Conservation (phyloP, 352 stramenopile genomes). For the Paralagenidium karlingii region DNA sequence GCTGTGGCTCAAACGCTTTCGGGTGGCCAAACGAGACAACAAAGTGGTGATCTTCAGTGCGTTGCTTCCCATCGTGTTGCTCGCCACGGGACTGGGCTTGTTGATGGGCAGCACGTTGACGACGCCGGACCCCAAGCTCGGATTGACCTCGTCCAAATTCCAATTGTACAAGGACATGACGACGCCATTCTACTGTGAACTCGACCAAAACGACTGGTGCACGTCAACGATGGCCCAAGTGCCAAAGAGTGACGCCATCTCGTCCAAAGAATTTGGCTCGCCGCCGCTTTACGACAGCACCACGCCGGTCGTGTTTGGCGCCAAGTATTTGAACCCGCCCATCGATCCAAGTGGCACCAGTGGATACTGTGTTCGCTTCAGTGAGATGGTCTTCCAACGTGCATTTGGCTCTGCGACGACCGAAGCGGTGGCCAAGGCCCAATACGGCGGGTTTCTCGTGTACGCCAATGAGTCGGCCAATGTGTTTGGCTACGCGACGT, state of each 20-base stretch:
- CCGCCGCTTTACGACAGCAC: constrained; percentile 10
- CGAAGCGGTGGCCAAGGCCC: neutral
- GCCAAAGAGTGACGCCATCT: neutral
- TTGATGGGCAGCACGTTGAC: constrained; percentile 19
- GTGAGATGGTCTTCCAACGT: constrained; percentile 11
- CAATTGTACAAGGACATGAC: neutral
- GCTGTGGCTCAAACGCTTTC: constrained; percentile 78
- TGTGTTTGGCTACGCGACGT: constrained; percentile 9
- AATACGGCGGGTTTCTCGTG: constrained; percentile 7
- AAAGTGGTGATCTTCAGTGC: constrained; percentile 62
- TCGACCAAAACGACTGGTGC: constrained; percentile 3
- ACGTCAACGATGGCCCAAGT: neutral
- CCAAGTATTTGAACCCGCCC: constrained; percentile 8
- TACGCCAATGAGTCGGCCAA: constrained; percentile 1
- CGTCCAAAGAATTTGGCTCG: neutral
- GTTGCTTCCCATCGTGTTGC: constrained; percentile 54
- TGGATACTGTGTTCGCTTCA: constrained; percentile 16
- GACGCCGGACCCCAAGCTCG: constrained; percentile 14
- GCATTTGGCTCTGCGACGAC: constrained; percentile 4
- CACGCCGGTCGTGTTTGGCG: constrained; percentile 11
- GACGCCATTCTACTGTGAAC: constrained; percentile 4
- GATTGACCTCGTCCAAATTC: neutral
- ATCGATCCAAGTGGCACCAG: constrained; percentile 11
- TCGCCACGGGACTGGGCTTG: constrained; percentile 51
- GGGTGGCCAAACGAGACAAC: constrained; percentile 82